Base-by-base conservation (phyloP, 2,329 filamentous ascomycete species). In the Exophiala lecanii-corni region DNA sequence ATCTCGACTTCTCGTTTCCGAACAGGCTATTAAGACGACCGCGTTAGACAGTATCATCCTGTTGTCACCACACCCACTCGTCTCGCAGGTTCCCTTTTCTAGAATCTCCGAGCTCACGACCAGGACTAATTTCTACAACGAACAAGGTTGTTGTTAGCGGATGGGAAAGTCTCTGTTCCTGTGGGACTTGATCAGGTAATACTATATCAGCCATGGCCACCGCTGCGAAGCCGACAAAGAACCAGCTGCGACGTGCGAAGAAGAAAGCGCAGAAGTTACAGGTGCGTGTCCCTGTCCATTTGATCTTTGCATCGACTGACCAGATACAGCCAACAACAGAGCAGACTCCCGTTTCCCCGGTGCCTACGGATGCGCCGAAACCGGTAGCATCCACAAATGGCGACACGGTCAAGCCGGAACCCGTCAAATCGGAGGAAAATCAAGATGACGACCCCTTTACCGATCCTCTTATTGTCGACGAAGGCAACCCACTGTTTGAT, bases 201-300 rank as follows among this genome's bases (percentile, higher is more conserved):
- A 41, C 20, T 36, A n/a, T n/a, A n/a, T 41, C 28, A 26, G 30
- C 17, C 33, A 54, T 54, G 47, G 49, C 59, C 9, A 45, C 54
- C 20, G 58, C 54, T 35, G 62, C 62, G 62, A 94, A 91, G 72
- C 81, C 84, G 72, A 89, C 84, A 64, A 97, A 96, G 74, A 96
- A 96, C 68, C 88, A 94, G 69, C 83, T 89, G 73, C 80, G 89
- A 64, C 82, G 91, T 64, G 86, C 88, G 36, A 89, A 91, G 74
- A 95, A 92, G 78, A 96, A 95, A 81, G 85, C 88, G 58, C 80
- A 87, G 62, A 94, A 94, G 71, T 81, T 81, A 59, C 67, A 78
- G 55, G 69, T 76, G 63, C 70, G 63, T 52, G 6, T 33, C 4
- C 5, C 13, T 13, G 9, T 13, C 20, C 10, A 12, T 2, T 7